A percentile compares a stretch with the other conserved stretches of the same genome.
Evolutionary conservation across 768 basidiomycete species (phyloP).

Genomic region (Astraeus odoratus): DNA sequence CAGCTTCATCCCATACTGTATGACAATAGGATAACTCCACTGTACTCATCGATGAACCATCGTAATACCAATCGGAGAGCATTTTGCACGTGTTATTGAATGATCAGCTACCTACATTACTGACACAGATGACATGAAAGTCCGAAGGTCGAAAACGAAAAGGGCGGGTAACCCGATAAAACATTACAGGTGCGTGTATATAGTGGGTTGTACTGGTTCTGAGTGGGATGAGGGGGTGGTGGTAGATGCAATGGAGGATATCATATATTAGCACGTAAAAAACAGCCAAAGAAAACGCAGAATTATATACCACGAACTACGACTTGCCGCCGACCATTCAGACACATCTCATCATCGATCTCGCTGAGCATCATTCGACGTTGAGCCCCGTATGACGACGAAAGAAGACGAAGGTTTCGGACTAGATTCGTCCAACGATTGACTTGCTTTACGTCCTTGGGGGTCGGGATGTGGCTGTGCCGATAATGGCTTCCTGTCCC

Average conservation of each 20-base stretch:
- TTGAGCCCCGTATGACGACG: slow-evolving; percentile 20
- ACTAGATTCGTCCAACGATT: slow-evolving; percentile 25
- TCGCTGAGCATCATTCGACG: slow-evolving; percentile 12
- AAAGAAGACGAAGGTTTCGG: slow-evolving; percentile 19
- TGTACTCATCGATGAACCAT: background rate
- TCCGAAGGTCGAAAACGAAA: slow-evolving; percentile 17
- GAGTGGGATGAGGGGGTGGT: slow-evolving; percentile 7
- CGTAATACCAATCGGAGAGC: slow-evolving; percentile 2
- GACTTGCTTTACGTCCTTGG: slow-evolving; percentile 15
- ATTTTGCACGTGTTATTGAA: slow-evolving; percentile 13
- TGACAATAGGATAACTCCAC: background rate
- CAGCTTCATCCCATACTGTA: background rate
- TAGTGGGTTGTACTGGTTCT: slow-evolving; percentile 20
- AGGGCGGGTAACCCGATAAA: slow-evolving; percentile 10
- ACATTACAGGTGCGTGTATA: slow-evolving; percentile 24
- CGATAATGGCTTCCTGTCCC: slow-evolving; percentile 43
- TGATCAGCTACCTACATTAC: slow-evolving; percentile 11
- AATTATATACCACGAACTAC: background rate
- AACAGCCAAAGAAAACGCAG: background rate
- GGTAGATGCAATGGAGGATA: slow-evolving; percentile 13
- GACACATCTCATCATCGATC: background rate
- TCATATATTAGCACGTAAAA: slow-evolving; percentile 6
- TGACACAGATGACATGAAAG: too few species aligned
- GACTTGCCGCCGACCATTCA: background rate
- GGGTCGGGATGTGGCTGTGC: slow-evolving; percentile 14